A percentile compares a stretch with the other conserved stretches of the same genome.
Conservation (phyloP, 2,329 filamentous ascomycete genomes). For the Hansfordia pulvinata region DNA sequence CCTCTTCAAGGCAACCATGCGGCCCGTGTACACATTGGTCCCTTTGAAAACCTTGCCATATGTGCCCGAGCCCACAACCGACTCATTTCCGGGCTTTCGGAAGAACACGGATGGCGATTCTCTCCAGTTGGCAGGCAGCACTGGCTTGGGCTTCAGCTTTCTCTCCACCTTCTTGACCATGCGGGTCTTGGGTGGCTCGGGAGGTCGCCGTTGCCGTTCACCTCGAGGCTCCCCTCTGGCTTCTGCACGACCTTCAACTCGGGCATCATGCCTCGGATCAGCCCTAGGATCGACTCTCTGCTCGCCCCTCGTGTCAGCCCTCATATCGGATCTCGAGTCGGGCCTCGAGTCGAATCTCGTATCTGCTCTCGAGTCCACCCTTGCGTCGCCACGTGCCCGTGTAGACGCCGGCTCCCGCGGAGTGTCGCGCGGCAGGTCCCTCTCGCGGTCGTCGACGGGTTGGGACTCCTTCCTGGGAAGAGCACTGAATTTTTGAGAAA, state of each 20-base stretch:
- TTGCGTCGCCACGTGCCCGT: neutral
- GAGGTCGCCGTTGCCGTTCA: no score
- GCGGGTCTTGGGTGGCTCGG: constrained; percentile 37
- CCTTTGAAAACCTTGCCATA: constrained; percentile 94
- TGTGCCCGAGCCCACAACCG: constrained; percentile 87
- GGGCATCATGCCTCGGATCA: constrained; percentile 17
- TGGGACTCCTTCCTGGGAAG: constrained; percentile 33
- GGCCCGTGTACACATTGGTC: constrained; percentile 81
- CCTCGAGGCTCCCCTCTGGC: constrained; percentile 4
- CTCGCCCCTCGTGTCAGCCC: neutral
- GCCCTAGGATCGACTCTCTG: constrained; percentile 26
- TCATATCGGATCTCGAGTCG: constrained; percentile 9
- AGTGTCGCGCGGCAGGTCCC: constrained; percentile 2
- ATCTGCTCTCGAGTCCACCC: constrained; percentile 11
- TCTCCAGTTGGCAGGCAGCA: constrained; percentile 57
- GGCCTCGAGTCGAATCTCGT: constrained; percentile 13
- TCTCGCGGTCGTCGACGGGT: constrained; percentile 19
- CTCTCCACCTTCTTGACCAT: constrained; percentile 56
- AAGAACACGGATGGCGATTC: constrained; percentile 84
- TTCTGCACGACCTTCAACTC: constrained; percentile 20
- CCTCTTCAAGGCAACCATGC: constrained; percentile 73
- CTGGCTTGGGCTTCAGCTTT: constrained; percentile 57
- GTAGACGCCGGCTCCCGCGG: neutral
- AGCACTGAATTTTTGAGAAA: constrained; percentile 56
- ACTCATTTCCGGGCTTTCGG: constrained; percentile 93